Percentiles rank a stretch among this genome's conserved stretches.
phyloP scores from a whole-genome alignment of 495 filamentous ascomycete species.

The Aspergillus bertholletiae region DNA sequence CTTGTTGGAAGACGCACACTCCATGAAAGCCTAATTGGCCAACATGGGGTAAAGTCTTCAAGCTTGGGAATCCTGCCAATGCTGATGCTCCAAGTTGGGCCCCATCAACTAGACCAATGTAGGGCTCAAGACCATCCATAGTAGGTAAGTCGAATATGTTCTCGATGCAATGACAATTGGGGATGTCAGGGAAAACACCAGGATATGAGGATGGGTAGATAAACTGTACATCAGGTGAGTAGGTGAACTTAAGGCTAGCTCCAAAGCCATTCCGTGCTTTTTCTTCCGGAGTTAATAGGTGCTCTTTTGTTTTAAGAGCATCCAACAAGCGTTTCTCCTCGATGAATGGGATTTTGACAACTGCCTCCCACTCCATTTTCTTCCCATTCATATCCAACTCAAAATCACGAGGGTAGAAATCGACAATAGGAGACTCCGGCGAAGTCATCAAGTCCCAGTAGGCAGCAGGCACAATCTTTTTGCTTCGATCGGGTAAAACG shows the following conservation, averaged over 20 bases:
- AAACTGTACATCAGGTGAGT: conserved; percentile 71
- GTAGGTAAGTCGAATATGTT: conserved; percentile 94
- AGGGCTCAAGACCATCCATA: conserved; percentile 84
- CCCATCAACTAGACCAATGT: conserved; percentile 81
- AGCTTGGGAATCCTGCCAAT: conserved; percentile 86
- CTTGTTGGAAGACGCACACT: conserved; percentile 94
- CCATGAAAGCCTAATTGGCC: conserved; percentile 84
- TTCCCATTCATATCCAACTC: conserved; percentile 99
- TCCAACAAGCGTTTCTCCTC: conserved; percentile 79
- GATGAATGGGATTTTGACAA: conserved; percentile 99
- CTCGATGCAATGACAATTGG: conserved; percentile 84
- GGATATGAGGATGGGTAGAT: conserved; percentile 80
- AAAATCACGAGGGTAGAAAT: conserved; percentile 97
- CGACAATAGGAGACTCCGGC: conserved; percentile 87
- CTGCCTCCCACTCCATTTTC: conserved; percentile 99
- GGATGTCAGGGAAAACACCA: conserved; percentile 87
- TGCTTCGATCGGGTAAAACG: conserved; percentile 93
- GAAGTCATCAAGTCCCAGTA: conserved; percentile 94
- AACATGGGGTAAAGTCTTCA: conserved; percentile 77
- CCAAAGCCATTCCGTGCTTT: conserved; percentile 85
- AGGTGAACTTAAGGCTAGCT: conserved; percentile 87
- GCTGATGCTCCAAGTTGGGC: conserved; percentile 77
- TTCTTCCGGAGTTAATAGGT: conserved; percentile 70
- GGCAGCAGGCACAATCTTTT: conserved; percentile 83
- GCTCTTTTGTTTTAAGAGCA: conserved; percentile 82